Base-by-base conservation (phyloP, 2,329 filamentous ascomycete species). In the Fusarium papillatum region DNA sequence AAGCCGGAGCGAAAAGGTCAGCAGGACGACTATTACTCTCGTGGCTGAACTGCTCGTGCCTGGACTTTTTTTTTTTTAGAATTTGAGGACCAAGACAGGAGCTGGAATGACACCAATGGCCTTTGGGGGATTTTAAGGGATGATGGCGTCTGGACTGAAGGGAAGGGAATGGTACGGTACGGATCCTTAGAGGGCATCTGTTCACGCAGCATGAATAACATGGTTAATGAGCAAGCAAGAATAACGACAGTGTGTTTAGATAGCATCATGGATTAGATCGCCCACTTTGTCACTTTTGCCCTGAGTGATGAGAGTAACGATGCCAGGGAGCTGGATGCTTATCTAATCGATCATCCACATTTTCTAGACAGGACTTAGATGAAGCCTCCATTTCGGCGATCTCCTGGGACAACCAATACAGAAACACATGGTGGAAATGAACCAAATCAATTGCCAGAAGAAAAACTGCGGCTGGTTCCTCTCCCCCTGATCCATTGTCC, bases 11-110 rank as follows among this genome's bases (percentile, higher is more conserved):
- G 81, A 68, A 78, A 79, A 26, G 79, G 83, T 73, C 83, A 86
- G 80, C 87, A 89, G 78, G 85, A 88, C n/a, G 85, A 85, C 7
- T 91, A 91, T 76, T 91, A 90, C 80, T 72, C 79, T 24, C 79
- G 79, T 61, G 78, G 78, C 24, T 80, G 53, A 76, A 22, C 17
- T 46, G 6, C 16, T 55, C 31, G 24, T n/a, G 13, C n/a, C 17
- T 57, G 22, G 10, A 6, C 38, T 38, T 48, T 38, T 66, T 53
- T 66, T 34, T 38, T 48, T 38, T 66, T 53, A 59, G 16, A 46
- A 19, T 36, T 24, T 50, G 29, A 61, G 41, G n/a, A 26, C 31
- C 17, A 46, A 39, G 31, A 69, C 24, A 53, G 38, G 64, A 69
- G 46, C 24, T 48, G 64, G 53, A 60, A 76, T 68, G 74, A 72